These are phyloP conservation scores for Fomitopsis serialis DNA, from an alignment of 768 basidiomycete species.

Conservation along the genomic window DNA sequence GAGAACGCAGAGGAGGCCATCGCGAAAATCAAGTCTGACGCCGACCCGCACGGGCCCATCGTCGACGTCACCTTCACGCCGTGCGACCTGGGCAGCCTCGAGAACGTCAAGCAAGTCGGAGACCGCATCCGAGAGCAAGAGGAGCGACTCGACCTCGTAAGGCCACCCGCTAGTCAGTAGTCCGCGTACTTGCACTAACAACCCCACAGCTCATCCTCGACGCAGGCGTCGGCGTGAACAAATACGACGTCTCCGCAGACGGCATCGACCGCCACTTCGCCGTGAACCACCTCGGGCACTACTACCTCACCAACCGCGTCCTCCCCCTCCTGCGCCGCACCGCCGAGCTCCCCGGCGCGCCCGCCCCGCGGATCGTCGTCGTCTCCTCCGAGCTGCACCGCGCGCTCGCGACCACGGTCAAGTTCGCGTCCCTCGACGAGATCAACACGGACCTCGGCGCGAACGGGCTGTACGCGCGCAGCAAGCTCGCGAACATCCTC, in stretches of 20 bases:
- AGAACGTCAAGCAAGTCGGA: constrained; percentile 21
- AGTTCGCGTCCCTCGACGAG: constrained; percentile 33
- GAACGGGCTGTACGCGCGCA: constrained; percentile 31
- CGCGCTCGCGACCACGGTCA: constrained; percentile 25
- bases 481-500: constrained; percentile 37
- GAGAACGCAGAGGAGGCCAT: constrained; percentile 23
- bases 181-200: constrained; percentile 1
- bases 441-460: constrained; percentile 28
- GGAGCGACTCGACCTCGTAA: constrained; percentile 18
- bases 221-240: constrained; percentile 25
- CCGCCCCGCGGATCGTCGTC: constrained; percentile 33
- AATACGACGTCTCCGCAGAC: constrained; percentile 19
- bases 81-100: constrained; percentile 25
- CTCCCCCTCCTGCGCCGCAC: constrained; percentile 34
- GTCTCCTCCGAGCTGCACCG: constrained; percentile 35
- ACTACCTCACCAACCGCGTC: constrained; percentile 36
- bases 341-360: constrained; percentile 17
- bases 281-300: constrained; percentile 34
- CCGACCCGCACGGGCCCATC: background rate
- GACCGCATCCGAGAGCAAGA: constrained; percentile 19
- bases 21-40: constrained; percentile 14
- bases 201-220: constrained; percentile 20
- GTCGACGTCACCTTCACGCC: constrained; percentile 20
- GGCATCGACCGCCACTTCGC: constrained; percentile 25
- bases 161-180: background rate